A percentile compares a stretch with the other conserved stretches of the same genome.
Conservation (phyloP, 139 green algal species). For the Diplosphaera chodatii region DNA sequence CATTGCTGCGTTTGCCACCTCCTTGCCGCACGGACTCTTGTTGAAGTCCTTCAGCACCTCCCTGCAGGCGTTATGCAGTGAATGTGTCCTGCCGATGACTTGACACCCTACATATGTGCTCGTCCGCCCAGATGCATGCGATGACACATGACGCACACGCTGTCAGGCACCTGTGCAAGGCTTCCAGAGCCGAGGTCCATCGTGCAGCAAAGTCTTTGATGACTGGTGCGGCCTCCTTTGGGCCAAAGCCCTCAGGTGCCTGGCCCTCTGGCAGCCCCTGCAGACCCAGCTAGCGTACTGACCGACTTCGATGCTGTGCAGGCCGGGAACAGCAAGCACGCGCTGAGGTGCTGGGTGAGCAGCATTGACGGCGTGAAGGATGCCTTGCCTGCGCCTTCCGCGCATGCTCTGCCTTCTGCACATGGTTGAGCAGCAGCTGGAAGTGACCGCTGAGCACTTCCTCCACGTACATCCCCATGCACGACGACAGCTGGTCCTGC, state of each 20-base stretch:
- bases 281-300: too few species aligned
- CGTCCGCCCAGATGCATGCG: too few species aligned
- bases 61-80: too few species aligned
- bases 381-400: conserved; percentile 23
- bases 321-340: too few species aligned
- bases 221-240: conserved; percentile 42
- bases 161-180: conserved; percentile 52
- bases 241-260: conserved; percentile 45
- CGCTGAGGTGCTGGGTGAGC: too few species aligned
- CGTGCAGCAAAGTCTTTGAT: conserved; percentile 55
- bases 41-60: conserved; percentile 69
- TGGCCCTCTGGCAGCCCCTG: conserved; percentile 45
- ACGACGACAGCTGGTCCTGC: conserved; percentile 67
- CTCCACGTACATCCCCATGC: conserved; percentile 75
- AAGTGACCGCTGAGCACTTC: conserved; percentile 76
- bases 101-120: too few species aligned
- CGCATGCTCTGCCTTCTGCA: conserved; percentile 45
- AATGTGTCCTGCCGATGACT: too few species aligned
- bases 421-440: conserved; percentile 62
- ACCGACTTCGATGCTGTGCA: too few species aligned
- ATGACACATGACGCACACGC: too few species aligned
- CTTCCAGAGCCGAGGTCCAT: conserved; percentile 78
- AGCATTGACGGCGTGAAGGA: too few species aligned
- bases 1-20: conserved; percentile 84
- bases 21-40: conserved; percentile 36